phyloP scores from a whole-genome alignment of 2,329 filamentous ascomycete genomes.

The Herpotrichia juniperi region DNA sequence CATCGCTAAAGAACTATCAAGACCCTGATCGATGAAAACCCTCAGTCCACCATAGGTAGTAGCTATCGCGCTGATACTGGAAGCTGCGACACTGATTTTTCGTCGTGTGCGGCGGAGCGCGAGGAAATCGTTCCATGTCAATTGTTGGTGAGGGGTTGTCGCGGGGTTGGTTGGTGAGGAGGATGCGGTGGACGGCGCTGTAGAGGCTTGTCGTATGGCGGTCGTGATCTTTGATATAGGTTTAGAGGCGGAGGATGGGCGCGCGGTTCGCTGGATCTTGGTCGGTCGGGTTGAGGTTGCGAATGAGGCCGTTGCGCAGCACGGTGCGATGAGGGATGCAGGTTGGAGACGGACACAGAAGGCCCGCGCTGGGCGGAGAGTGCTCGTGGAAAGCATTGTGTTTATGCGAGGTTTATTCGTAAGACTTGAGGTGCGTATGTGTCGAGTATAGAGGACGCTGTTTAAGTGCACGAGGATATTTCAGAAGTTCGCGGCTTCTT shows the following conservation, averaged over 20 bases:
- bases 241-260: slow-evolving; percentile 2
- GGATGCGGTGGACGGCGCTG: slow-evolving; percentile 17
- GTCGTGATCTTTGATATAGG: slow-evolving; percentile 11
- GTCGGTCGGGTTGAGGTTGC: slow-evolving; percentile 33
- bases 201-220: slow-evolving; percentile 29
- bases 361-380: slow-evolving; percentile 37
- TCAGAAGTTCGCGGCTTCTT: not conserved
- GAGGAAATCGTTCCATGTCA: slow-evolving; percentile 90
- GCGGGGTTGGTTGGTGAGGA: slow-evolving; percentile 15
- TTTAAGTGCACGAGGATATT: not conserved
- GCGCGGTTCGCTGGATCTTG: slow-evolving; percentile 21
- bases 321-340: slow-evolving; percentile 27
- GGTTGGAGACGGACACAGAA: slow-evolving; percentile 36
- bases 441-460: slow-evolving; percentile 13
- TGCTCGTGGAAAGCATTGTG: slow-evolving; percentile 39
- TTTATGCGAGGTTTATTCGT: no score
- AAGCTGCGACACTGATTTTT: slow-evolving; percentile 81
- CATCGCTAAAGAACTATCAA: slow-evolving; percentile 69
- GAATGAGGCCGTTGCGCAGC: slow-evolving; percentile 29
- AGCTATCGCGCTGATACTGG: slow-evolving; percentile 67
- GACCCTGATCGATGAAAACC: slow-evolving; percentile 72
- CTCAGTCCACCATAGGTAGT: slow-evolving; percentile 68
- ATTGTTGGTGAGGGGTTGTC: slow-evolving; percentile 29
- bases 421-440: not conserved
- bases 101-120: slow-evolving; percentile 84